A percentile compares a stretch with the other conserved stretches of the same genome.
phyloP scores from a whole-genome alignment of 805 yeast species.

The Torulaspora delbrueckii region DNA sequence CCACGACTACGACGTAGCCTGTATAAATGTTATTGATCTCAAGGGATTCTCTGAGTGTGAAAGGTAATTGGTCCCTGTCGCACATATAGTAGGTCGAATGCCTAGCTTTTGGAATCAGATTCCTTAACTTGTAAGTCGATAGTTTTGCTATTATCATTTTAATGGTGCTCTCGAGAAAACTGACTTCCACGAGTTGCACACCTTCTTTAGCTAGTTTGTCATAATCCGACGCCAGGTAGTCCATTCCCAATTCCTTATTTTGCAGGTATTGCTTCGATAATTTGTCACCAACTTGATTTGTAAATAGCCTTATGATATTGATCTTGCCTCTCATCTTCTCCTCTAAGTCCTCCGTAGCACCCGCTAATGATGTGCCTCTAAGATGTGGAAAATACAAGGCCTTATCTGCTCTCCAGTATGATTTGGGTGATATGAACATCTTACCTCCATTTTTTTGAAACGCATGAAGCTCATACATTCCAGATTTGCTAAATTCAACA shows the following conservation, averaged over 20 bases:
- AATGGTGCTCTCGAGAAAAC: conserved; percentile 65
- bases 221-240: conserved; percentile 14
- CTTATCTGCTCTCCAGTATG: conserved; percentile 66
- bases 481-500: conserved; percentile 59
- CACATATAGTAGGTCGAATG: conserved; percentile 59
- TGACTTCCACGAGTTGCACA: conserved; percentile 70
- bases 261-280: conserved; percentile 59
- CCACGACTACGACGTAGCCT: conserved; percentile 80
- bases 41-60: conserved; percentile 52
- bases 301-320: conserved; percentile 30
- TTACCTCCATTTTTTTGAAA: conserved; percentile 78
- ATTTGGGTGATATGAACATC: conserved; percentile 75
- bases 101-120: conserved; percentile 44
- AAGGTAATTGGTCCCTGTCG: conserved; percentile 54
- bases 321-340: conserved; percentile 28
- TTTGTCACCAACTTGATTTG: conserved; percentile 55
- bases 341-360: conserved; percentile 31
- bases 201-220: conserved; percentile 10
- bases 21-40: conserved; percentile 70
- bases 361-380: conserved; percentile 47
- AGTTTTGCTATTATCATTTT: conserved; percentile 61
- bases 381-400: conserved; percentile 82
- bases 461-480: conserved; percentile 59
- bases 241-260: conserved; percentile 28
- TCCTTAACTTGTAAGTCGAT: conserved; percentile 44